Conservation (phyloP, 2,329 filamentous ascomycete species). For the Mycocentrospora acerina region DNA sequence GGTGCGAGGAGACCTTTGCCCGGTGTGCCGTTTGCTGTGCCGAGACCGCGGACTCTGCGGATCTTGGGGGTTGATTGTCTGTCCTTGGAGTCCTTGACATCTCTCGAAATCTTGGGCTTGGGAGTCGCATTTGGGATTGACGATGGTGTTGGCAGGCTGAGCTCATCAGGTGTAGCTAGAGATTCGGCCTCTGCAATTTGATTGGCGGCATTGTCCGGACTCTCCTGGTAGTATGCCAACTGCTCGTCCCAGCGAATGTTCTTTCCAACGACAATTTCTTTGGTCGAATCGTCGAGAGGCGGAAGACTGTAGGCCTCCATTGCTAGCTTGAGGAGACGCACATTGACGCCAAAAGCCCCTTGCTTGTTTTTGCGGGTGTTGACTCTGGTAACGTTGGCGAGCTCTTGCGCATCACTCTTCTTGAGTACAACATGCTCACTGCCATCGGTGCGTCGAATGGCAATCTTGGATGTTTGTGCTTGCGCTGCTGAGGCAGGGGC, state of each 20-base stretch:
- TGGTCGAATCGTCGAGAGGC: conserved; percentile 11
- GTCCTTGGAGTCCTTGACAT: conserved; percentile 8
- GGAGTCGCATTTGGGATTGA: conserved; percentile 18
- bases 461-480: conserved; percentile 43
- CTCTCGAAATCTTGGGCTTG: conserved; percentile 21
- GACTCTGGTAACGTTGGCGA: conserved; percentile 46
- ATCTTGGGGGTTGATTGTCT: conserved; percentile 36
- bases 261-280: conserved; percentile 25
- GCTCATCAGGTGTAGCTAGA: conserved; percentile 36
- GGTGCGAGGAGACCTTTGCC: conserved; percentile 38
- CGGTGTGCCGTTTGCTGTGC: conserved; percentile 41
- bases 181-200: conserved; percentile 32
- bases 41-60: conserved; percentile 34
- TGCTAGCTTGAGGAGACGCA: conserved; percentile 46
- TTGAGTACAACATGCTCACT: conserved; percentile 49
- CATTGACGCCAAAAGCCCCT: conserved; percentile 45
- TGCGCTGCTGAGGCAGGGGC: conserved; percentile 22
- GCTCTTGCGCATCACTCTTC: conserved; percentile 52
- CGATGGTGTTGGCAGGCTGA: conserved; percentile 21
- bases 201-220: conserved; percentile 29
- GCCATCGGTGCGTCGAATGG: conserved; percentile 46
- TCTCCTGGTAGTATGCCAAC: conserved; percentile 49
- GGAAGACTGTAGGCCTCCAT: conserved; percentile 27
- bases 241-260: conserved; percentile 51
- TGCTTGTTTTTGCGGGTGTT: conserved; percentile 56